Base-by-base conservation (phyloP, 495 filamentous ascomycete genomes). In the Hyaloscypha finlandica region DNA sequence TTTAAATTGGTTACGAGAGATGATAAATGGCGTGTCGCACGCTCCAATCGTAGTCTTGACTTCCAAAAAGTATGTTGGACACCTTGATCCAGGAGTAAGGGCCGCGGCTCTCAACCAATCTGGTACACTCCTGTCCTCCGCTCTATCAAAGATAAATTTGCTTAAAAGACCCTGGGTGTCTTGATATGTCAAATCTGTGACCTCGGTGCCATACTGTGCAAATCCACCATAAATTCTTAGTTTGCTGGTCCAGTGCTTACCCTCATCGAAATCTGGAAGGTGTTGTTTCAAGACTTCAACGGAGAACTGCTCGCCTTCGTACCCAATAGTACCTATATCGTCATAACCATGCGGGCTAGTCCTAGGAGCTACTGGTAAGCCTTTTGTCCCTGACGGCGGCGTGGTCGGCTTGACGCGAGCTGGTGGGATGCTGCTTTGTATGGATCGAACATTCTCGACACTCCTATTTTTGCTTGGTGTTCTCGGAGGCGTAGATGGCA, bases 11-110 rank as follows among this genome's bases (percentile, higher is more conserved):
- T 14, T 59, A 59, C 56, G 56, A 59, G 56, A 59, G 56, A n/a
- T 59, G 9, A 59, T 59, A 32, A 59, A 59, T 31, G 56, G 56
- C 33, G 30, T n/a, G 8, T 59, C 22, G 29, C 14, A 32, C 25
- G 56, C 56, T 59, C 56, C 56, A 59, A 30, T 59, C 30, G 56
- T 59, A 14, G 56, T 59, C 30, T 59, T 59, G 56, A 59, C 56
- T 59, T 59, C 56, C 56, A 59, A 59, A 59, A 59, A 59, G 56
- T 59, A 59, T 59, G 56, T 59, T 33, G 56, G 56, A 59, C 56
- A 33, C n/a, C 33, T 59, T 33, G 56, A 12, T 59, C 56, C 56
- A 59, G 56, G 14, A 59, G 33, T n/a, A n/a, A n/a, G n/a, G 8
- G 14, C 4, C 8, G 56, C n/a, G 11, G 56, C 11, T 59, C 33